Conservation (phyloP, 1,139 yeast genomes). For the Hyphopichia pseudoburtonii region DNA sequence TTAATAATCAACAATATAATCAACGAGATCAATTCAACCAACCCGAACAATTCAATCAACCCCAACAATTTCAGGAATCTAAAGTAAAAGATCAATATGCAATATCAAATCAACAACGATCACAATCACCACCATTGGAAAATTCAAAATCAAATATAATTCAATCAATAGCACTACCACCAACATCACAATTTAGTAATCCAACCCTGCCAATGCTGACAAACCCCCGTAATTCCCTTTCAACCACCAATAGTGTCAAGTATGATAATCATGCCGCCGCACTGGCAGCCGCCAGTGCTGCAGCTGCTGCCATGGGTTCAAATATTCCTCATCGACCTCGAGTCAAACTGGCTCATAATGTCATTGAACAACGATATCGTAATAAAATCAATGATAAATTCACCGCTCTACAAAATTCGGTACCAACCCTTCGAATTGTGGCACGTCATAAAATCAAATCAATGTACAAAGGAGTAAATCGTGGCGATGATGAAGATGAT, state of each 20-base stretch:
- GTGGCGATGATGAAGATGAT: slow-evolving; percentile 15
- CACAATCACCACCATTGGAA: too few species aligned
- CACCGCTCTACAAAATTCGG: slow-evolving; percentile 39
- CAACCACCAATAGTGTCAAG: not conserved
- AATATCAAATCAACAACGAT: too few species aligned
- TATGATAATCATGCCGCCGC: not conserved
- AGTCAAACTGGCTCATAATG: slow-evolving; percentile 41
- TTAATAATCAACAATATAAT: not conserved
- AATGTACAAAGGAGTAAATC: slow-evolving; percentile 2
- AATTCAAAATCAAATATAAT: too few species aligned
- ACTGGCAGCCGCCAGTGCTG: not conserved
- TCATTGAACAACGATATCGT: slow-evolving; percentile 47
- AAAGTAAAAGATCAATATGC: too few species aligned
- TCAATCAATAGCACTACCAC: not conserved
- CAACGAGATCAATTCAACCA: not conserved
- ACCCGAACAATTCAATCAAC: too few species aligned
- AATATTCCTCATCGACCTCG: slow-evolving; percentile 11
- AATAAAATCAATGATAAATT: slow-evolving; percentile 48
- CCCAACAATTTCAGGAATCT: too few species aligned
- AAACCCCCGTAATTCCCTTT: not conserved
- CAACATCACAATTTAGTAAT: not conserved
- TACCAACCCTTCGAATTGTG: slow-evolving; percentile 40
- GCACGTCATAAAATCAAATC: slow-evolving; percentile 21
- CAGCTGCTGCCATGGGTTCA: slow-evolving; percentile 2
- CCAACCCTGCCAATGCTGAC: not conserved